These are phyloP conservation scores for Saccharomyces kudriavzevii DNA, from an alignment of 805 yeast genomes.

Conservation along the genomic window DNA sequence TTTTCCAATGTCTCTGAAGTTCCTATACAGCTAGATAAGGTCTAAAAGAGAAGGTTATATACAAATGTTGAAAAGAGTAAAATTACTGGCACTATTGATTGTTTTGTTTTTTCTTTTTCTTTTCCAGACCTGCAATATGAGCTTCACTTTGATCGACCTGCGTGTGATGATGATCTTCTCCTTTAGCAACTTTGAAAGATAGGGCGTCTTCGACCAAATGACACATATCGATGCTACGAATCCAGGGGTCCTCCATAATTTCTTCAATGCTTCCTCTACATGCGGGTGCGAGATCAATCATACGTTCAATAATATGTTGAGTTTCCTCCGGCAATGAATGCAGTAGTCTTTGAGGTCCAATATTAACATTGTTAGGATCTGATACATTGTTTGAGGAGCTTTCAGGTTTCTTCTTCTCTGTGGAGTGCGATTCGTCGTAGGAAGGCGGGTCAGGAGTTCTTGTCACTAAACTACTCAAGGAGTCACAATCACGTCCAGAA, in stretches of 20 bases:
- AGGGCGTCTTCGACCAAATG: conserved; percentile 39
- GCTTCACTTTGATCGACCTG: conserved; percentile 90
- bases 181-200: conserved; percentile 34
- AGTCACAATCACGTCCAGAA: conserved; percentile 58
- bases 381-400: conserved; percentile 23
- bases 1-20: too few relatives aligned
- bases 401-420: conserved; percentile 2
- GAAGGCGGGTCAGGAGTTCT: conserved; percentile 43
- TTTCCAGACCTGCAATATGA: conserved; percentile 87
- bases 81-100: not conserved
- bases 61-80: not conserved
- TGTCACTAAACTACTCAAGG: conserved; percentile 55
- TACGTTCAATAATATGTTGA: conserved; percentile 57
- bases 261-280: conserved; percentile 77
- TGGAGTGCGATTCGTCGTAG: conserved; percentile 19
- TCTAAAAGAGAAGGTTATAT: not conserved
- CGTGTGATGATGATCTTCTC: conserved; percentile 70
- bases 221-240: conserved; percentile 59
- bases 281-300: conserved; percentile 83
- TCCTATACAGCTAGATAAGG: too few relatives aligned
- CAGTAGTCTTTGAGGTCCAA: conserved; percentile 65
- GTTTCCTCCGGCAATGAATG: conserved; percentile 65
- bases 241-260: conserved; percentile 66
- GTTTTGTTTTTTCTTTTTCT: conserved; percentile 47
- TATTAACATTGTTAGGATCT: conserved; percentile 52